Evolutionary conservation across 2,329 filamentous ascomycete species (phyloP).

Genomic region (Colletotrichum sp.): DNA sequence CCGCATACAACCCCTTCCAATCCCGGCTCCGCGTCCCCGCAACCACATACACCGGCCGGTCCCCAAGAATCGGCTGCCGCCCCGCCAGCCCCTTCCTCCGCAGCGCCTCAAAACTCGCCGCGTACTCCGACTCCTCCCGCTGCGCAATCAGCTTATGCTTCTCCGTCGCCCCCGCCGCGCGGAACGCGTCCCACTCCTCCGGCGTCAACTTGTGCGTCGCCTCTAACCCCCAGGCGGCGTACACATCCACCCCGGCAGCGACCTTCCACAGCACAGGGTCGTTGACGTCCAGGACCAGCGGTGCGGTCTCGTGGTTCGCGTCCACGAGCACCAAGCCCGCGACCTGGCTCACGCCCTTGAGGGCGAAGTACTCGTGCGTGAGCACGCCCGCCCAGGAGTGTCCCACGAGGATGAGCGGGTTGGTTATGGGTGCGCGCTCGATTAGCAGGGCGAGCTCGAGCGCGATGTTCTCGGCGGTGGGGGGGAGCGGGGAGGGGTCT

Average conservation of each 20-base stretch:
- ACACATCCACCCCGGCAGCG: background rate
- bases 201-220: background rate
- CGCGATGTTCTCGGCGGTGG: background rate
- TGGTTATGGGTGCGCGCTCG: background rate
- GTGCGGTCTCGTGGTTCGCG: background rate
- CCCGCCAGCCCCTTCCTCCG: background rate
- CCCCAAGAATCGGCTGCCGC: background rate
- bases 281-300: background rate
- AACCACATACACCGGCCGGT: conserved; percentile 1
- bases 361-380: background rate
- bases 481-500: background rate
- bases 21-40: background rate
- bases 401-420: background rate
- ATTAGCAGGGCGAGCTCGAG: background rate
- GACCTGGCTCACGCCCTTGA: background rate
- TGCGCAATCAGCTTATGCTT: background rate
- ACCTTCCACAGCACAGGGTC: background rate
- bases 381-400: conserved; percentile 10
- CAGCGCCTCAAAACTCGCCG: background rate
- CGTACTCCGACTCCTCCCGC: background rate
- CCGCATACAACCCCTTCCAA: background rate
- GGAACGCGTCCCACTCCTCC: conserved; percentile 3
- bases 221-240: background rate
- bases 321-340: background rate
- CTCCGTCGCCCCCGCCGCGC: background rate